A percentile compares a stretch with the other conserved stretches of the same genome.
Evolutionary conservation across 371 early-diverging fungal genomes (phyloP).

Genomic region (Fennellomyces sp.): DNA sequence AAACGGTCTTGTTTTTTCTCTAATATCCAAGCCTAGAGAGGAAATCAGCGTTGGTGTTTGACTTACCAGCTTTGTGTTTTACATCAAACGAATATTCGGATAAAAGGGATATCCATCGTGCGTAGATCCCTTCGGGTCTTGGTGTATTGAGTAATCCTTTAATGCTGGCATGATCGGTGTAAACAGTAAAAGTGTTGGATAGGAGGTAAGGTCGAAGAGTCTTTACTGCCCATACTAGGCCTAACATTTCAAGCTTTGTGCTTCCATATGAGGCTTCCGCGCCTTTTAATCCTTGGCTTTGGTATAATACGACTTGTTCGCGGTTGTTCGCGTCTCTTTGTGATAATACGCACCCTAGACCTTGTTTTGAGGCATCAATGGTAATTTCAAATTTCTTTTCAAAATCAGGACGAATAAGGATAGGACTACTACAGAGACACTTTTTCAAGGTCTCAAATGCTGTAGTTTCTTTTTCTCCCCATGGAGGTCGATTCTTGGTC

Average conservation of each 20-base stretch:
- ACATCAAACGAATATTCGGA: too few relatives aligned
- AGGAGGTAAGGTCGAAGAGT: not conserved
- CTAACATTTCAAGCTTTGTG: not conserved
- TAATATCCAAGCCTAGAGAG: too few relatives aligned
- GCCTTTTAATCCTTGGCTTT: not conserved
- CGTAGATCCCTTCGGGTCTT: too few relatives aligned
- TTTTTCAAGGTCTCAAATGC: not conserved
- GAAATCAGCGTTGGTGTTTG: too few relatives aligned
- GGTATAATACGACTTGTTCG: not conserved
- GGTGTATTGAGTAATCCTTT: too few relatives aligned
- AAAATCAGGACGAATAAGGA: slow-evolving; percentile 18
- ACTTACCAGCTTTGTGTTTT: too few relatives aligned
- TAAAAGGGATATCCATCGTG: too few relatives aligned
- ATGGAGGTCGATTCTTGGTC: not conserved
- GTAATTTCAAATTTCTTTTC: slow-evolving; percentile 18
- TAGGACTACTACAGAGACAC: not conserved
- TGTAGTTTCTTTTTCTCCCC: not conserved
- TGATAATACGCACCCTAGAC: slow-evolving; percentile 26
- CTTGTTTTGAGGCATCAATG: slow-evolving; percentile 35
- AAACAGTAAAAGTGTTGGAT: not conserved
- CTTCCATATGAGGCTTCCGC: not conserved
- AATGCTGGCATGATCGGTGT: not conserved
- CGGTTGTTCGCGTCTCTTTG: slow-evolving; percentile 16
- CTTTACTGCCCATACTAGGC: not conserved
- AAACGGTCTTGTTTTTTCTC: too few relatives aligned